Percentiles rank a stretch among this genome's conserved stretches.
phyloP scores from a whole-genome alignment of 2,329 filamentous ascomycete species.

The Curvularia verruculosa region DNA sequence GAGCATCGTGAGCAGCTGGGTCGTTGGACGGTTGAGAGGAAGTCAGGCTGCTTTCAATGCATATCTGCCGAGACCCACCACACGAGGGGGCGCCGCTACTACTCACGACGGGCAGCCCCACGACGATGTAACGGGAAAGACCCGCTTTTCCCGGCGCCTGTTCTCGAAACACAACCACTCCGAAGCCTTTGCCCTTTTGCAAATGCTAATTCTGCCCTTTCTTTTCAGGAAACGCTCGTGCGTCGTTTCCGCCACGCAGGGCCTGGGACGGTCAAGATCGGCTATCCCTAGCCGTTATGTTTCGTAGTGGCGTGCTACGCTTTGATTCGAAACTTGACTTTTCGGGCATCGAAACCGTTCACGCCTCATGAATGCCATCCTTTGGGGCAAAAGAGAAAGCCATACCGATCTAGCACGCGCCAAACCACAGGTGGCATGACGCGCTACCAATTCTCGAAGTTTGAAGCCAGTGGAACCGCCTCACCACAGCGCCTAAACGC shows the following conservation, averaged over 20 bases:
- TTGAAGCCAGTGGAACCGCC: slow-evolving; percentile 30
- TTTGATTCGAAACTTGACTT: slow-evolving; percentile 34
- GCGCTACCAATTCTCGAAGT: slow-evolving; percentile 15
- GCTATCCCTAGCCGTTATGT: slow-evolving; percentile 23
- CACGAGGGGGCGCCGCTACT: slow-evolving; percentile 6
- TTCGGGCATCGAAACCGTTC: slow-evolving; percentile 26
- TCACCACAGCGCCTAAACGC: slow-evolving; percentile 18
- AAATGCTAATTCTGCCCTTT: not conserved
- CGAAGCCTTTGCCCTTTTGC: slow-evolving; percentile 15
- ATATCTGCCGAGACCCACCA: slow-evolving; percentile 8
- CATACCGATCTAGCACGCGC: slow-evolving; percentile 6
- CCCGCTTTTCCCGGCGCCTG: slow-evolving; percentile 23
- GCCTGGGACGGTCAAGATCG: slow-evolving; percentile 12
- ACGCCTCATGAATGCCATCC: slow-evolving; percentile 21
- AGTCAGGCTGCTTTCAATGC: not conserved
- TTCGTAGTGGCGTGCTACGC: slow-evolving; percentile 27
- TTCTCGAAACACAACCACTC: slow-evolving; percentile 25
- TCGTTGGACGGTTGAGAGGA: not conserved
- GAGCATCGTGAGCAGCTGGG: not conserved
- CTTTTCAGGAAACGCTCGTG: not conserved
- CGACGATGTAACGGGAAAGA: slow-evolving; percentile 19
- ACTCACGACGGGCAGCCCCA: slow-evolving; percentile 17
- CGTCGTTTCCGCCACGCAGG: slow-evolving; percentile 14
- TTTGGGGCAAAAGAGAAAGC: slow-evolving; percentile 3
- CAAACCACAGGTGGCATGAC: slow-evolving; percentile 8